Evolutionary conservation across 208 protist species (phyloP).

Genomic region (Leishmania mexicana): DNA sequence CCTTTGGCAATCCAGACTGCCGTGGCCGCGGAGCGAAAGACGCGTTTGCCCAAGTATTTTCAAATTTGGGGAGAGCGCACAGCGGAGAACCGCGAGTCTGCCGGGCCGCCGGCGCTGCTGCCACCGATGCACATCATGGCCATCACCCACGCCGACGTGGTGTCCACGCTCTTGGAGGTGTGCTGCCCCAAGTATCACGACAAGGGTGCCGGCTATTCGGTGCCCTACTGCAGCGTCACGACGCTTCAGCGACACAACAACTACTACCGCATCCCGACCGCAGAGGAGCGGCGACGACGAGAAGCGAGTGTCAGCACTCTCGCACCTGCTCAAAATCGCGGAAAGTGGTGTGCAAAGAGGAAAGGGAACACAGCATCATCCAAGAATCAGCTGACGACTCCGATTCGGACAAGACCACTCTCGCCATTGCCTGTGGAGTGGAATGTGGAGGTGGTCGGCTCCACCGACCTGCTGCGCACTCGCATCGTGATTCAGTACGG

Average conservation of each 20-base stretch:
- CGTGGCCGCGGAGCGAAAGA: conserved; percentile 39
- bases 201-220: conserved; percentile 56
- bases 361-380: conserved; percentile 19
- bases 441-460: conserved; percentile 54
- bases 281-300: conserved; percentile 29
- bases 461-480: conserved; percentile 64
- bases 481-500: conserved; percentile 67
- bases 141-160: conserved; percentile 81
- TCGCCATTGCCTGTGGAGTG: conserved; percentile 38
- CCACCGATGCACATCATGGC: conserved; percentile 74
- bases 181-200: conserved; percentile 68
- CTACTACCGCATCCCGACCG: conserved; percentile 63
- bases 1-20: conserved; percentile 42
- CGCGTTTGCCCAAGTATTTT: conserved; percentile 63
- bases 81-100: conserved; percentile 15
- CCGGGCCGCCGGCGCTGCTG: conserved; percentile 45
- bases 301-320: conserved; percentile 3
- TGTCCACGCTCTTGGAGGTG: conserved; percentile 59
- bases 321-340: conserved; percentile 3
- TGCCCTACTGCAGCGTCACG: conserved; percentile 83
- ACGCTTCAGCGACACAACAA: conserved; percentile 69
- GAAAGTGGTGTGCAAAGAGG: conserved; percentile 25
- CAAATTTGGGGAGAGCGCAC: conserved; percentile 28
- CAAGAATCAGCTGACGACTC: conserved; percentile 11
- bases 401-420: conserved; percentile 2